Base-by-base conservation (phyloP, 495 filamentous ascomycete species). In the Penicillium canariense region DNA sequence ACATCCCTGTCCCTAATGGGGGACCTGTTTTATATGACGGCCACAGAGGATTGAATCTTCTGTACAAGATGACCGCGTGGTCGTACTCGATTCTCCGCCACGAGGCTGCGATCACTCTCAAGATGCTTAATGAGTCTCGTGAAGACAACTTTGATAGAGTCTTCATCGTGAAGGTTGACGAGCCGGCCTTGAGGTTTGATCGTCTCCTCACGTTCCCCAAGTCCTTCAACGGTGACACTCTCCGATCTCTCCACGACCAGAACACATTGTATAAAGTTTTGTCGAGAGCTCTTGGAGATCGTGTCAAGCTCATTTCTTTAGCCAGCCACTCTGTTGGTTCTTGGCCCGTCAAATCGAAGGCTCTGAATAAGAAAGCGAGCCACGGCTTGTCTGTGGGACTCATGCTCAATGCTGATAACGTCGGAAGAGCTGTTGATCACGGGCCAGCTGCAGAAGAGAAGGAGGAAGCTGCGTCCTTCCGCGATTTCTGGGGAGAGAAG, bases 41-140 rank as follows among this genome's bases (percentile, higher is more conserved):
- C 2, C 74, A 75, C 26, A 81, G 87, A 50, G 80, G 83, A 10
- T 67, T 92, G 55, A 97, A 98, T 62, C 54, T 97, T 34, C 77
- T 96, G 14, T 97, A 87, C 73, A 97, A 96, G 64, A 96, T 96
- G 90, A 87, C 84, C 0, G 68, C 80, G 28, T 96, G 88, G 87
- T 93, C 91, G 8, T 96, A 96, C 62, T 65, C 72, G 5, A 60
- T 84, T 58, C 71, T 89, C 48, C 82, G 83, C 45, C 81, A 86
- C 36, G 90, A 97, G 62, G 90, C 91, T 12, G 77, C 65, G 39
- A 74, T 77, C 49, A 87, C 90, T 0, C 61, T 94, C 20, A 78
- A 76, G n/a, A 84, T 88, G 64, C 78, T 97, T 14, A 86, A 84
- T 53, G 83, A 94, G 58, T 78, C 77, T n/a, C 68, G 81, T 17